phyloP scores from a whole-genome alignment of 2,329 filamentous ascomycete species.

The Colletotrichum sp. region DNA sequence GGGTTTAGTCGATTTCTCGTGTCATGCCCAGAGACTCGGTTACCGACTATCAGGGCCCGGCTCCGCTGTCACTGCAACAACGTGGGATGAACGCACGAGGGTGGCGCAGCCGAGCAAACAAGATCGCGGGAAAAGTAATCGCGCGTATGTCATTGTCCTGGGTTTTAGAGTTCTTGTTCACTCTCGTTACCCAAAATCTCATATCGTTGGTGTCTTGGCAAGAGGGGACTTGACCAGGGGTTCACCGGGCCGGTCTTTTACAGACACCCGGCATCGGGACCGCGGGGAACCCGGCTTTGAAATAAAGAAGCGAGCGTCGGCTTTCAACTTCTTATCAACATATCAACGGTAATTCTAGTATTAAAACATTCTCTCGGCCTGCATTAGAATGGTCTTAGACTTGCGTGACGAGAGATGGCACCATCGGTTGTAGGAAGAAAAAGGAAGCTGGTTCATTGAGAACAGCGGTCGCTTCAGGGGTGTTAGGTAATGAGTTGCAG shows the following conservation, averaged over 20 bases:
- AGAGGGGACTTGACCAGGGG: not conserved
- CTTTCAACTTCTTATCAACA: not conserved
- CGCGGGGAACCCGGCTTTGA: not conserved
- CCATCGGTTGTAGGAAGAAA: not conserved
- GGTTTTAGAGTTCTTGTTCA: not conserved
- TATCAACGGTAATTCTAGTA: too few relatives aligned
- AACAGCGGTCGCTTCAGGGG: not conserved
- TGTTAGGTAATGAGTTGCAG: not conserved
- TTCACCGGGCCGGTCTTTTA: not conserved
- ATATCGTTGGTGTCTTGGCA: slow-evolving; percentile 9
- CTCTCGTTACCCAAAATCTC: not conserved
- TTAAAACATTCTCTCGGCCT: not conserved
- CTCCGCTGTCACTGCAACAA: slow-evolving; percentile 1
- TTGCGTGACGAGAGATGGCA: not conserved
- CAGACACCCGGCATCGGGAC: not conserved
- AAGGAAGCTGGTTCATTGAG: not conserved
- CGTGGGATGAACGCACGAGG: not conserved
- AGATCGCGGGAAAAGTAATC: not conserved
- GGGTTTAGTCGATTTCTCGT: not conserved
- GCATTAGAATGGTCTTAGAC: not conserved
- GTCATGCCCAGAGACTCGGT: not conserved
- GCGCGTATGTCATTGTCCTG: not conserved
- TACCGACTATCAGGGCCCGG: not conserved
- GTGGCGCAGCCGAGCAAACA: not conserved
- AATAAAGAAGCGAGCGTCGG: not conserved